A percentile compares a stretch with the other conserved stretches of the same genome.
phyloP scores from a whole-genome alignment of 2,329 filamentous ascomycete genomes.

The Fusarium pilosicola region DNA sequence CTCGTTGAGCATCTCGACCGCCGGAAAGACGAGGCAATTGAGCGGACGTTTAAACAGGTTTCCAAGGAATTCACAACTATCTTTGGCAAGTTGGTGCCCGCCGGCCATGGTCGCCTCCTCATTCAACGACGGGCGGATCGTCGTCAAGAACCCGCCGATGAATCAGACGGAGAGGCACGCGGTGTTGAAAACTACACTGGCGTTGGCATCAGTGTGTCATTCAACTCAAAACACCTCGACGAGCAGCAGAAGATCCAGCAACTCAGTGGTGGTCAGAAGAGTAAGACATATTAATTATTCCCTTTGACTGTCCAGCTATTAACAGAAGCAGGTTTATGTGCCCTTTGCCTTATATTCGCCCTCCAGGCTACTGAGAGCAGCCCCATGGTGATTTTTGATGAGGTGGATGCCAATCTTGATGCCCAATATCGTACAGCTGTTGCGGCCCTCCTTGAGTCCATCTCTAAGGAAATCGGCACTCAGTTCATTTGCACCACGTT shows the following conservation, averaged over 20 bases:
- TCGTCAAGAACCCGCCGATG: slow-evolving; percentile 61
- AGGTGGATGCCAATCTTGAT: slow-evolving; percentile 98
- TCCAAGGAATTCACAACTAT: slow-evolving; percentile 92
- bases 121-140: slow-evolving; percentile 92
- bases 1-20: slow-evolving; percentile 93
- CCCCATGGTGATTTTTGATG: slow-evolving; percentile 98
- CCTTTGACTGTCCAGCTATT: background rate
- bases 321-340: slow-evolving; percentile 77
- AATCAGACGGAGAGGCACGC: slow-evolving; percentile 75
- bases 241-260: slow-evolving; percentile 99
- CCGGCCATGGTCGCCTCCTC: slow-evolving; percentile 88
- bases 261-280: slow-evolving; percentile 96
- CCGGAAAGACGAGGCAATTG: slow-evolving; percentile 96
- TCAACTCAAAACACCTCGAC: slow-evolving; percentile 95
- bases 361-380: slow-evolving; percentile 97
- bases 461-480: slow-evolving; percentile 72
- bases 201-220: slow-evolving; percentile 95
- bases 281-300: slow-evolving; percentile 61
- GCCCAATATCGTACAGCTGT: slow-evolving; percentile 98
- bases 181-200: slow-evolving; percentile 95
- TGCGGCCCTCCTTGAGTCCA: slow-evolving; percentile 84
- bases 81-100: slow-evolving; percentile 94
- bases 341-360: slow-evolving; percentile 97
- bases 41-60: slow-evolving; percentile 98
- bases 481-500: slow-evolving; percentile 99